Conservation (phyloP, 192 early-diverging fungal species). For the Obelidium mucronatum region DNA sequence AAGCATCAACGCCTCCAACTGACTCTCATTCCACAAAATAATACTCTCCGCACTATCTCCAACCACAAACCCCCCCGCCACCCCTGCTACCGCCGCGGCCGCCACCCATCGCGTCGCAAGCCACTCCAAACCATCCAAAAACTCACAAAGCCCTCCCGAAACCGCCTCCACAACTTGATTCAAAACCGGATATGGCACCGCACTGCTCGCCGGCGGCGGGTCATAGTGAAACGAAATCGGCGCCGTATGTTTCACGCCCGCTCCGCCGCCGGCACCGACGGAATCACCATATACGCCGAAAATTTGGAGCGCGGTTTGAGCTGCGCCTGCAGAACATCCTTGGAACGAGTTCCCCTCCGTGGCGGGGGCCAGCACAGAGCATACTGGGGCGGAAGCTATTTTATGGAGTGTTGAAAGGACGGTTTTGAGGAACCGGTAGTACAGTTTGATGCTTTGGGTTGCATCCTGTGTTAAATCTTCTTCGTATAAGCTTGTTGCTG, state of each 20-base stretch:
- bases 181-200: conserved; percentile 44
- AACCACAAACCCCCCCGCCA: background rate
- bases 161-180: conserved; percentile 69
- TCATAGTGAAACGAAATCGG: conserved; percentile 19
- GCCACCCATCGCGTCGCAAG: conserved; percentile 43
- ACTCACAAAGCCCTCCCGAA: conserved; percentile 73
- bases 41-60: background rate
- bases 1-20: conserved; percentile 20
- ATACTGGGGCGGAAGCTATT: conserved; percentile 46
- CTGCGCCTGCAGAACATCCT: background rate
- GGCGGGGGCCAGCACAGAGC: background rate
- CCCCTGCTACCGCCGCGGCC: no score
- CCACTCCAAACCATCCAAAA: conserved; percentile 82
- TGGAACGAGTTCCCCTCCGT: conserved; percentile 14
- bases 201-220: conserved; percentile 19
- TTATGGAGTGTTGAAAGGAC: conserved; percentile 69
- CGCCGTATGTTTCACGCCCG: background rate
- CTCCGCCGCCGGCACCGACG: background rate
- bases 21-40: conserved; percentile 20
- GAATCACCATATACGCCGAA: background rate
- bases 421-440: conserved; percentile 74
- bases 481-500: background rate
- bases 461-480: conserved; percentile 50
- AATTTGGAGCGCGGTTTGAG: background rate
- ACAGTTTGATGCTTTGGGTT: conserved; percentile 69